Conservation (phyloP, 768 basidiomycete genomes). For the Rhizopogon rudus region DNA sequence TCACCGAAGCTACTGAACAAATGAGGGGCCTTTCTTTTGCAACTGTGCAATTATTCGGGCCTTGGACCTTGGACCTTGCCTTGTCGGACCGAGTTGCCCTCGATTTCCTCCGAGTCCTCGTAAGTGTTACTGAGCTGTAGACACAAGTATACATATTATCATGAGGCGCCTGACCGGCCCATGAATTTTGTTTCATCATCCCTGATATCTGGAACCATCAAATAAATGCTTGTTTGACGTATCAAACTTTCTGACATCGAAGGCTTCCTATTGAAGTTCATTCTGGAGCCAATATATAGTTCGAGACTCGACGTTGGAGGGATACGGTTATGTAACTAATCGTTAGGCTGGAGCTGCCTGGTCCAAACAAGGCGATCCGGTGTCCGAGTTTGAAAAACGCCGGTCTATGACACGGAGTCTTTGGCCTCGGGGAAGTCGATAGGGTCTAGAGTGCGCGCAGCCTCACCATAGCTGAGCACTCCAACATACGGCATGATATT, state of each 20-base stretch:
- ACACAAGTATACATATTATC: too few relatives aligned
- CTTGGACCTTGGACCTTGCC: background rate
- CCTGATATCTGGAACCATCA: too few relatives aligned
- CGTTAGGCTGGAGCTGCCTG: conserved; percentile 13
- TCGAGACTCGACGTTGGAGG: conserved; percentile 4
- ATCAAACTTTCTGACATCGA: too few relatives aligned
- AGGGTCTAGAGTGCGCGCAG: conserved; percentile 37
- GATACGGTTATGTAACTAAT: conserved; percentile 14
- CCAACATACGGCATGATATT: conserved; percentile 92
- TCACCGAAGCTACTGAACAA: conserved; percentile 5
- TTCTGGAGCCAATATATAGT: background rate
- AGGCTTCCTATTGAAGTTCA: too few relatives aligned
- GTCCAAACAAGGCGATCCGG: background rate
- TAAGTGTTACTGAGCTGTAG: background rate
- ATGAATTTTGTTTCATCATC: too few relatives aligned
- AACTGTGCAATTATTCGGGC: background rate
- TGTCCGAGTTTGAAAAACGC: background rate
- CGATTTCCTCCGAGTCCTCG: background rate
- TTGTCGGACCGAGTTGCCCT: background rate
- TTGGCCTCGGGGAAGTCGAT: conserved; percentile 29
- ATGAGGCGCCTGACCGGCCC: too few relatives aligned
- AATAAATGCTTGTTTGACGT: too few relatives aligned
- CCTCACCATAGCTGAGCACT: conserved; percentile 72
- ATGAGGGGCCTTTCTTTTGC: background rate
- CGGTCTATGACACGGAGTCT: conserved; percentile 23